Evolutionary conservation across 1,284 basidiomycete genomes (phyloP).

Genomic region (Cutaneotrichosporon mucoides): DNA sequence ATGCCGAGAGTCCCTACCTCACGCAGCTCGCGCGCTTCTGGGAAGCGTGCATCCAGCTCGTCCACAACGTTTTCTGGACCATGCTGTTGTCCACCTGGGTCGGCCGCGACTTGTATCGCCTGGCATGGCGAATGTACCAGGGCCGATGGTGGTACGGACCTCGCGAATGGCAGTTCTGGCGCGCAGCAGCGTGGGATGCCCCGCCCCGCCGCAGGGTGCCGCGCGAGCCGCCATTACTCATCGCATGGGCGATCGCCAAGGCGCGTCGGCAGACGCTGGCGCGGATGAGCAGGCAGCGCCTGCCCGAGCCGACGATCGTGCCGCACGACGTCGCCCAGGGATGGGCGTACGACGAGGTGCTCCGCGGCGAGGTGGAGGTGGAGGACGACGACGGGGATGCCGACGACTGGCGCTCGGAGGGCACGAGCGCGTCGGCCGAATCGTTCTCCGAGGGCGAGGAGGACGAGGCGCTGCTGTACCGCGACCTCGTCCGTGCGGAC

Average conservation of each 20-base stretch:
- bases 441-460: slow-evolving; percentile 15
- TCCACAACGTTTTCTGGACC: slow-evolving; percentile 21
- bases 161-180: slow-evolving; percentile 40
- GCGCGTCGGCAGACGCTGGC: background rate
- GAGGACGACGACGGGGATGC: slow-evolving; percentile 28
- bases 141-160: slow-evolving; percentile 46
- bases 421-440: slow-evolving; percentile 11
- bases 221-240: slow-evolving; percentile 5
- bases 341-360: slow-evolving; percentile 21
- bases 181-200: slow-evolving; percentile 32
- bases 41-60: slow-evolving; percentile 18
- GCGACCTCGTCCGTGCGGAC: slow-evolving; percentile 22
- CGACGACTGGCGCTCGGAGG: slow-evolving; percentile 25
- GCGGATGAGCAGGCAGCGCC: background rate
- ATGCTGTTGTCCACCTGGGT: slow-evolving; percentile 28
- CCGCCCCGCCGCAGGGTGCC: background rate
- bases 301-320: background rate
- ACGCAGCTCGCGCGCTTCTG: slow-evolving; percentile 30
- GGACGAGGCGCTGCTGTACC: slow-evolving; percentile 25
- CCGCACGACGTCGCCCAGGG: background rate
- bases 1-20: slow-evolving; percentile 26
- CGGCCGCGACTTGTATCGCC: slow-evolving; percentile 21
- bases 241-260: slow-evolving; percentile 2
- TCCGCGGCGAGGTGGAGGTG: slow-evolving; percentile 29
- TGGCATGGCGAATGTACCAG: slow-evolving; percentile 7